These are phyloP conservation scores for Picea sitchensis DNA, from an alignment of 75 land plant genomes.

Conservation along the genomic window DNA sequence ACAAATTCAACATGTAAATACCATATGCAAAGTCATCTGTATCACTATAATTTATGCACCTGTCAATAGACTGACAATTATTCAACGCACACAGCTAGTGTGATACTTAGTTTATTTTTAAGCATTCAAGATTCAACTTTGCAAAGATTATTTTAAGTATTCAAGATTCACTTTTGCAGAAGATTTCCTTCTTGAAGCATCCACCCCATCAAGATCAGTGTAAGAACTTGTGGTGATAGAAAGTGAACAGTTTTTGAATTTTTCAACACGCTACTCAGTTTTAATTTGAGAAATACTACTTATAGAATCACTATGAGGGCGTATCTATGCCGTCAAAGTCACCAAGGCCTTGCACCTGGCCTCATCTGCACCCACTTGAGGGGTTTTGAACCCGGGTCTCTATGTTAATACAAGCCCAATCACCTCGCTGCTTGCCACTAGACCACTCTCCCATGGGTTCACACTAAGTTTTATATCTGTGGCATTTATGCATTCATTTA, in stretches of 20 bases:
- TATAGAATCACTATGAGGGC: too few species aligned
- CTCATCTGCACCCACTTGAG: too few species aligned
- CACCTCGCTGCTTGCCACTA: too few species aligned
- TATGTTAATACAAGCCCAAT: too few species aligned
- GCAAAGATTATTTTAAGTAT: background rate
- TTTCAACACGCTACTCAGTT: background rate
- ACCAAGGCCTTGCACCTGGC: too few species aligned
- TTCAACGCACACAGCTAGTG: too few species aligned
- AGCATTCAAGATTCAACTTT: background rate
- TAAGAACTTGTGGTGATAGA: background rate
- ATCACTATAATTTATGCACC: background rate
- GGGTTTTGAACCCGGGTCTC: too few species aligned
- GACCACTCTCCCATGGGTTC: too few species aligned
- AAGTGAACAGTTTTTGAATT: background rate
- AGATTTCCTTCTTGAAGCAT: background rate
- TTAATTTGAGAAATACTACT: background rate
- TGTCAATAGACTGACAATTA: too few species aligned
- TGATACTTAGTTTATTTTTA: background rate
- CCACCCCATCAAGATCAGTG: background rate
- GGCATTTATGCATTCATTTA: too few species aligned
- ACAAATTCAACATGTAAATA: constrained; percentile 3
- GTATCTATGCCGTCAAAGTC: too few species aligned
- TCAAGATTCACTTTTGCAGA: background rate
- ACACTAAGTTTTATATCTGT: too few species aligned
- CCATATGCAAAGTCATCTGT: constrained; percentile 1